These are phyloP conservation scores for Pythium aristosporum DNA, from an alignment of 352 stramenopile species.

Conservation along the genomic window DNA sequence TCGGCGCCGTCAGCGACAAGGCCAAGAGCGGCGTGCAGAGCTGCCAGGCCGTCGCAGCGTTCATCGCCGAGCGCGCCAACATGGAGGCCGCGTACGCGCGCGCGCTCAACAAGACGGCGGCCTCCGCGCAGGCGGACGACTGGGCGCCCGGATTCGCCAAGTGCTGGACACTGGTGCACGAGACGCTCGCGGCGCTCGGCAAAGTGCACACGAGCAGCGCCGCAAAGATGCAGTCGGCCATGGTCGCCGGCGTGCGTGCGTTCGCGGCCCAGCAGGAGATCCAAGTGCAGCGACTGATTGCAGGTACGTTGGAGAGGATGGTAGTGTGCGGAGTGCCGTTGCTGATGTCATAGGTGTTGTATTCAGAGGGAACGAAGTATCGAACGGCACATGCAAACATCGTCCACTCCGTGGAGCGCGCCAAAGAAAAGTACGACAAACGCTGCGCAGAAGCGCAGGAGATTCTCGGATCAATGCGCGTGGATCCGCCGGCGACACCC, in stretches of 20 bases:
- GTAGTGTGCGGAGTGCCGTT: conserved; percentile 40
- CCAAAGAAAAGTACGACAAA: conserved; percentile 78
- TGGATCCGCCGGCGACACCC: conserved; percentile 6
- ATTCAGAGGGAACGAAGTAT: conserved; percentile 68
- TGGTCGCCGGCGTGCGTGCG: conserved; percentile 55
- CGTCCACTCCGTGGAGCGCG: conserved; percentile 54
- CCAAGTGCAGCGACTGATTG: conserved; percentile 72
- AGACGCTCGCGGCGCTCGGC: conserved; percentile 50
- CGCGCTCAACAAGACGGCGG: conserved; percentile 54
- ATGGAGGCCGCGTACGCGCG: conserved; percentile 66
- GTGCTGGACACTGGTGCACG: conserved; percentile 56
- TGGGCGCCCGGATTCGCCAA: conserved; percentile 63
- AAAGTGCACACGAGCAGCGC: conserved; percentile 61
- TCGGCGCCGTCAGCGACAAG: conserved; percentile 69
- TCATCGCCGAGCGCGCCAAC: conserved; percentile 57
- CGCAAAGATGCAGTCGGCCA: conserved; percentile 56
- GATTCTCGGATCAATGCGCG: conserved; percentile 29
- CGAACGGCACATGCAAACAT: conserved; percentile 64
- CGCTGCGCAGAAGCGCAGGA: conserved; percentile 71
- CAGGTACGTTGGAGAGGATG: conserved; percentile 34
- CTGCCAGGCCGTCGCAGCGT: conserved; percentile 64
- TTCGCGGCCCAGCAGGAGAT: conserved; percentile 74
- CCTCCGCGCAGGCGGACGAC: conserved; percentile 65
- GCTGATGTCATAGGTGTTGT: neutral
- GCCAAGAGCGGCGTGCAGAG: conserved; percentile 75